Conservation (phyloP, 371 early-diverging fungal genomes). For the Mucor lusitanicus region DNA sequence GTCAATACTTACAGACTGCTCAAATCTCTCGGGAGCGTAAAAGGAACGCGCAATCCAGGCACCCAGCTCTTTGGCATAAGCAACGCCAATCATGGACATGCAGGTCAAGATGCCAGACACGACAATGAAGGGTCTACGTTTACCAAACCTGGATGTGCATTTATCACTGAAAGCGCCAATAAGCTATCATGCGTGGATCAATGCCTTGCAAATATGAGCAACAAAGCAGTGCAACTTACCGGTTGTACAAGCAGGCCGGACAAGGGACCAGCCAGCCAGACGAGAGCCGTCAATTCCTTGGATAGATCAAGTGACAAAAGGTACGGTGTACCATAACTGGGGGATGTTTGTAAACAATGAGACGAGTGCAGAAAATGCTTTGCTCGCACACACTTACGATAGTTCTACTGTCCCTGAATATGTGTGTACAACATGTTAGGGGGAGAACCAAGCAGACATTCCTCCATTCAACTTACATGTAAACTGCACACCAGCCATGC, state of each 20-base stretch:
- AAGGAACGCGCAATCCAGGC: conserved; percentile 16
- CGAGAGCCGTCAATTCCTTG: conserved; percentile 62
- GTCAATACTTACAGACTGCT: conserved; percentile 4
- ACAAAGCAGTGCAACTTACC: conserved; percentile 11
- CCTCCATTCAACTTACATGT: conserved; percentile 51
- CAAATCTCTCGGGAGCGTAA: conserved; percentile 3
- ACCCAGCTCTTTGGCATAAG: conserved; percentile 63
- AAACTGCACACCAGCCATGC: conserved; percentile 69
- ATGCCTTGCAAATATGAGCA: background rate
- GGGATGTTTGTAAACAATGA: no score
- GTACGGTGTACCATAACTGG: conserved; percentile 80
- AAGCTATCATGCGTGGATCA: conserved; percentile 33
- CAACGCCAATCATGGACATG: conserved; percentile 63
- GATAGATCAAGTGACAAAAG: conserved; percentile 67
- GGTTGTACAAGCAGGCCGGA: conserved; percentile 57
- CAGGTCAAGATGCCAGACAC: conserved; percentile 56
- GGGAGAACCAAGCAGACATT: background rate
- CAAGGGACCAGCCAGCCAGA: conserved; percentile 86
- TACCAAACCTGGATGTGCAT: conserved; percentile 52
- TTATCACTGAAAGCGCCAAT: conserved; percentile 66
- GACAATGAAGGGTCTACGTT: conserved; percentile 59
- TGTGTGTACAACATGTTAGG: background rate
- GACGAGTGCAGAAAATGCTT: no score
- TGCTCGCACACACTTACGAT: conserved; percentile 34
- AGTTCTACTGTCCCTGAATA: conserved; percentile 57